A percentile compares a stretch with the other conserved stretches of the same genome.
phyloP scores from a whole-genome alignment of 768 basidiomycete species.

The Tulasnella sp. region DNA sequence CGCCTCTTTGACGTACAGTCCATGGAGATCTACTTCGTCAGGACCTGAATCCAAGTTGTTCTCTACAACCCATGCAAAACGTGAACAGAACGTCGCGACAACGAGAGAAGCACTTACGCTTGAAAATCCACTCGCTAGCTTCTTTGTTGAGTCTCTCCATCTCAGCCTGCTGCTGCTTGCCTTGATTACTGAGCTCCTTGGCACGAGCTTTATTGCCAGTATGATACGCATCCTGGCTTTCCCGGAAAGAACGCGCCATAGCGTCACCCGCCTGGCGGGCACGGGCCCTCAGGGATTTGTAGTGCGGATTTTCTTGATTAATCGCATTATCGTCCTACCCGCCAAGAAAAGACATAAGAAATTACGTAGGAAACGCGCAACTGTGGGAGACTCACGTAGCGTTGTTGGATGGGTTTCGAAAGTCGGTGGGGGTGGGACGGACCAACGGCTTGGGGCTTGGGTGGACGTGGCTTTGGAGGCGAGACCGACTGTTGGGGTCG shows the following conservation, averaged over 20 bases:
- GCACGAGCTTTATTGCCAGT: conserved; percentile 63
- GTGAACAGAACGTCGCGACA: neutral
- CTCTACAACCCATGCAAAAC: conserved; percentile 31
- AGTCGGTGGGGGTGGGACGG: too few relatives aligned
- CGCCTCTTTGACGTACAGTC: conserved; percentile 88
- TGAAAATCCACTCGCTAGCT: conserved; percentile 81
- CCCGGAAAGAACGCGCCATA: conserved; percentile 59
- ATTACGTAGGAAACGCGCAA: neutral
- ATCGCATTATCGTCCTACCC: conserved; percentile 28
- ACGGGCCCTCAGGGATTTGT: conserved; percentile 52
- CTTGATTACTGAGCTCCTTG: conserved; percentile 68
- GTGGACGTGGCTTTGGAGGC: neutral
- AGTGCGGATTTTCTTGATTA: conserved; percentile 60
- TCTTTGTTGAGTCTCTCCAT: conserved; percentile 71
- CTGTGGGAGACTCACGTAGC: neutral
- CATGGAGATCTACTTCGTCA: conserved; percentile 81
- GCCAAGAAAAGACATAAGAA: too few relatives aligned
- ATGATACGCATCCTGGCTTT: conserved; percentile 64
- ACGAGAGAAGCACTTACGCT: conserved; percentile 34
- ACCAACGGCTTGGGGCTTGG: neutral
- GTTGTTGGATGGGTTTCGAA: conserved; percentile 5
- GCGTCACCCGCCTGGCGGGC: conserved; percentile 69
- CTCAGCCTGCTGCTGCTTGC: conserved; percentile 60
- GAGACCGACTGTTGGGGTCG: neutral
- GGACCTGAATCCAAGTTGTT: conserved; percentile 68